A percentile compares a stretch with the other conserved stretches of the same genome.
Evolutionary conservation across 2,329 filamentous ascomycete species (phyloP).

Genomic region (Fusarium sp.): DNA sequence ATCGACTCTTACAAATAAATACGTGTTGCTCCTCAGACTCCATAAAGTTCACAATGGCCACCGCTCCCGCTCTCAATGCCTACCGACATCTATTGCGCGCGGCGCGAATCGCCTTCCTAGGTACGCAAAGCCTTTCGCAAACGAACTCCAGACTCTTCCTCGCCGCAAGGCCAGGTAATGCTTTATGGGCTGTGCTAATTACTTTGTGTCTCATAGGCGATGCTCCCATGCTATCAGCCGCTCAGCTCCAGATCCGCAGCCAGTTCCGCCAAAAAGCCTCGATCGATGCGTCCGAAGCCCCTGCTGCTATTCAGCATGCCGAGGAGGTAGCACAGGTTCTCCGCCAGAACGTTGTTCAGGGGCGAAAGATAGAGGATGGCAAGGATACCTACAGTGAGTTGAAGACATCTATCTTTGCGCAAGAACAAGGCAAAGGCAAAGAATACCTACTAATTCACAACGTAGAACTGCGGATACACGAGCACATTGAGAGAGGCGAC

Average conservation of each 20-base stretch:
- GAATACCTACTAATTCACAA: constrained; percentile 4
- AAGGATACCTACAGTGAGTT: constrained; percentile 65
- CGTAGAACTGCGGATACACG: constrained; percentile 87
- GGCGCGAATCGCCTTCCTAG: constrained; percentile 82
- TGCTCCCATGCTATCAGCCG: constrained; percentile 70
- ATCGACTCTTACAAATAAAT: not conserved
- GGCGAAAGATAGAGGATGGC: constrained; percentile 59
- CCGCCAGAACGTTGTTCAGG: constrained; percentile 88
- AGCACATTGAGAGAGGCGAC: constrained; percentile 89
- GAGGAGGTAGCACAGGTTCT: constrained; percentile 84
- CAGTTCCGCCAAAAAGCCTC: constrained; percentile 75
- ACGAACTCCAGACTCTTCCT: not conserved
- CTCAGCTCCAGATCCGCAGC: constrained; percentile 74
- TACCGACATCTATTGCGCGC: constrained; percentile 86
- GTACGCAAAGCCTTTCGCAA: constrained; percentile 55
- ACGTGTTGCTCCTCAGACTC: not conserved
- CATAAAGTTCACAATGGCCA: constrained; percentile 25
- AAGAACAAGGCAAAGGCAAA: not conserved
- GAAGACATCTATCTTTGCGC: too few relatives aligned
- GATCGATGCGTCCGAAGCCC: constrained; percentile 64
- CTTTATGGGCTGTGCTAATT: not conserved
- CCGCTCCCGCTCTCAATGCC: constrained; percentile 72
- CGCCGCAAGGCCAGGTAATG: not conserved
- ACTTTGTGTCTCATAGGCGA: constrained; percentile 68
- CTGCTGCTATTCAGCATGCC: constrained; percentile 77